phyloP scores from a whole-genome alignment of 2,329 filamentous ascomycete species.

The Venturiaceae sp. region DNA sequence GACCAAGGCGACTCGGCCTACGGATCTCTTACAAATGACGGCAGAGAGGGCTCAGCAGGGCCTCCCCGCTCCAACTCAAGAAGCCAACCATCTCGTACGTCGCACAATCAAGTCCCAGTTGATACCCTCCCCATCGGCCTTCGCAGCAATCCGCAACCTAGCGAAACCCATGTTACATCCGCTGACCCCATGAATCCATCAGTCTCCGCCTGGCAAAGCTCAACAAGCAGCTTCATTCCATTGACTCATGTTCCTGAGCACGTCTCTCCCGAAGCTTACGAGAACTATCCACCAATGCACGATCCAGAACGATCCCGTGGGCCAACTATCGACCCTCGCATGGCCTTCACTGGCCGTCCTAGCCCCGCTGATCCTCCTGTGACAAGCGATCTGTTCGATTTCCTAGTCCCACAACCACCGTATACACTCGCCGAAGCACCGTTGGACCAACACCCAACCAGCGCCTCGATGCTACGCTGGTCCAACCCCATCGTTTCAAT shows the following conservation, averaged over 20 bases:
- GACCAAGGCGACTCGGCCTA: conserved; percentile 6
- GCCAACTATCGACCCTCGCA: neutral
- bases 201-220: neutral
- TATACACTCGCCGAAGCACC: neutral
- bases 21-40: conserved; percentile 2
- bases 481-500: neutral
- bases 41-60: neutral
- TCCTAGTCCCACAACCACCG: neutral
- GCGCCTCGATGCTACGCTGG: neutral
- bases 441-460: neutral
- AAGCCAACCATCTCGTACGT: neutral
- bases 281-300: neutral
- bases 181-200: neutral
- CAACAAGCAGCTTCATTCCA: neutral
- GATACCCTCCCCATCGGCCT: neutral
- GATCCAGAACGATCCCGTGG: neutral
- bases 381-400: neutral
- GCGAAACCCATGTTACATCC: neutral
- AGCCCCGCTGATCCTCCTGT: neutral
- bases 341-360: neutral
- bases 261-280: neutral
- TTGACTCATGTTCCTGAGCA: neutral
- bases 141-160: neutral
- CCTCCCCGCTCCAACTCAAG: neutral
- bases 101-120: neutral